Conservation (phyloP, 23 red algal species). For the Rhodosorus marinus region DNA sequence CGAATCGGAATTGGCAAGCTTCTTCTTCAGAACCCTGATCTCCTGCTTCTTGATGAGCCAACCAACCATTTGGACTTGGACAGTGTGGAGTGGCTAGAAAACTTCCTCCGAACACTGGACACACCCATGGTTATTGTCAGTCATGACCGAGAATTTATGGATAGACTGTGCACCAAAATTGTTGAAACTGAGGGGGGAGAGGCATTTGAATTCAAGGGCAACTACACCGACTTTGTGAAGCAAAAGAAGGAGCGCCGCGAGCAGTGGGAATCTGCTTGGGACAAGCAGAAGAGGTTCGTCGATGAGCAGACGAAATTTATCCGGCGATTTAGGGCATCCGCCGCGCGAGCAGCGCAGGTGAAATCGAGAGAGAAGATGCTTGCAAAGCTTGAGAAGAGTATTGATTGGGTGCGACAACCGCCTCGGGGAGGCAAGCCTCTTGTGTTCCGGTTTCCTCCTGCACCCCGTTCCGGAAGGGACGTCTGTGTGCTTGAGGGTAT, state of each 20-base stretch:
- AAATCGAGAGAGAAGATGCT: slow-evolving; percentile 77
- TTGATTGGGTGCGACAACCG: slow-evolving; percentile 57
- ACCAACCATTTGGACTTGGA: slow-evolving; percentile 90
- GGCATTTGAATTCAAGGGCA: slow-evolving; percentile 73
- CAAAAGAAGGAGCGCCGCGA: slow-evolving; percentile 45
- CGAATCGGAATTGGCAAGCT: slow-evolving; percentile 98
- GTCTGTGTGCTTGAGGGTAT: slow-evolving; percentile 52
- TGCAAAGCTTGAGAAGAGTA: slow-evolving; percentile 50
- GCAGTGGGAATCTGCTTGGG: slow-evolving; percentile 78
- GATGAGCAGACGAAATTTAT: slow-evolving; percentile 79
- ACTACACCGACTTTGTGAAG: slow-evolving; percentile 71
- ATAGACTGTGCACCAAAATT: slow-evolving; percentile 85
- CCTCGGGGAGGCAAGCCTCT: slow-evolving; percentile 66
- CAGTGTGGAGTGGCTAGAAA: slow-evolving; percentile 91
- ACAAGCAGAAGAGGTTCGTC: slow-evolving; percentile 68
- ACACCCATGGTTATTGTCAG: slow-evolving; percentile 88
- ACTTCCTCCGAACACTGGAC: slow-evolving; percentile 21
- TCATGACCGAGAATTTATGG: slow-evolving; percentile 90
- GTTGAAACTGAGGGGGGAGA: slow-evolving; percentile 83
- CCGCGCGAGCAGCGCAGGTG: slow-evolving; percentile 67
- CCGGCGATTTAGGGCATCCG: slow-evolving; percentile 28
- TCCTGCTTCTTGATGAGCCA: slow-evolving; percentile 92
- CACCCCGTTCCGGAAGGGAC: slow-evolving; percentile 82
- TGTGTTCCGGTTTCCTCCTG: slow-evolving; percentile 81
- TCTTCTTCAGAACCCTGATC: slow-evolving; percentile 73